Evolutionary conservation across 179 eudicot species (phyloP).

Genomic region (Kewa caespitosa): DNA sequence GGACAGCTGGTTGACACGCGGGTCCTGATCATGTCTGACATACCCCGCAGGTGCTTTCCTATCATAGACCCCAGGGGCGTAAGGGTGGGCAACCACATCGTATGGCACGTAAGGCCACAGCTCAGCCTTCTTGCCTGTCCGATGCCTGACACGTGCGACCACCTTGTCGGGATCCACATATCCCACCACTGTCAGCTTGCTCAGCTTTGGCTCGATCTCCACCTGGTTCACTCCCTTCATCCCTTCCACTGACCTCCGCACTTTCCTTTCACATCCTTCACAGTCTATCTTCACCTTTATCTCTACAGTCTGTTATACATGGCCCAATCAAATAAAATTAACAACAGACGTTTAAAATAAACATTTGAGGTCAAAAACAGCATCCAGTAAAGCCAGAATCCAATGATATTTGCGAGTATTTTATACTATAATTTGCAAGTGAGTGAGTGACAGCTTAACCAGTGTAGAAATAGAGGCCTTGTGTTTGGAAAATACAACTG

Average conservation of each 20-base stretch:
- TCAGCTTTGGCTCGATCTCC: slow-evolving; percentile 55
- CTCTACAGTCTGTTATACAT: slow-evolving; percentile 61
- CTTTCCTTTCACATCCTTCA: slow-evolving; percentile 74
- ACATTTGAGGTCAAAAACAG: too few species aligned
- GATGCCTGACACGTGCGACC: slow-evolving; percentile 59
- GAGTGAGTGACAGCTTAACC: too few species aligned
- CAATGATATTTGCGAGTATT: too few species aligned
- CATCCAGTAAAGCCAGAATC: too few species aligned
- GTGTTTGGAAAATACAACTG: too few species aligned
- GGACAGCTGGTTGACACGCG: slow-evolving; percentile 33
- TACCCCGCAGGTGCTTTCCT: slow-evolving; percentile 72
- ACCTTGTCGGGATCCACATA: slow-evolving; percentile 73
- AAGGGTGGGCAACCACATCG: slow-evolving; percentile 74
- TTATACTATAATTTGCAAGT: too few species aligned
- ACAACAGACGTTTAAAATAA: too few species aligned
- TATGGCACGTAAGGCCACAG: slow-evolving; percentile 74
- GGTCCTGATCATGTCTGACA: slow-evolving; percentile 42
- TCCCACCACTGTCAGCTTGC: slow-evolving; percentile 63
- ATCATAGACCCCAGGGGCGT: slow-evolving; percentile 62
- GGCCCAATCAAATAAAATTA: too few species aligned
- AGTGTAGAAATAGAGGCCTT: too few species aligned
- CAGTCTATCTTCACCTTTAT: slow-evolving; percentile 72
- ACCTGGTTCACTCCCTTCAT: slow-evolving; percentile 71
- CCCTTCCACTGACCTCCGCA: slow-evolving; percentile 66
- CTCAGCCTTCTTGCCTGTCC: slow-evolving; percentile 69